Percentiles rank a stretch among this genome's conserved stretches.
Evolutionary conservation across 2,329 filamentous ascomycete genomes (phyloP).

Genomic region (Xylaria sp.): DNA sequence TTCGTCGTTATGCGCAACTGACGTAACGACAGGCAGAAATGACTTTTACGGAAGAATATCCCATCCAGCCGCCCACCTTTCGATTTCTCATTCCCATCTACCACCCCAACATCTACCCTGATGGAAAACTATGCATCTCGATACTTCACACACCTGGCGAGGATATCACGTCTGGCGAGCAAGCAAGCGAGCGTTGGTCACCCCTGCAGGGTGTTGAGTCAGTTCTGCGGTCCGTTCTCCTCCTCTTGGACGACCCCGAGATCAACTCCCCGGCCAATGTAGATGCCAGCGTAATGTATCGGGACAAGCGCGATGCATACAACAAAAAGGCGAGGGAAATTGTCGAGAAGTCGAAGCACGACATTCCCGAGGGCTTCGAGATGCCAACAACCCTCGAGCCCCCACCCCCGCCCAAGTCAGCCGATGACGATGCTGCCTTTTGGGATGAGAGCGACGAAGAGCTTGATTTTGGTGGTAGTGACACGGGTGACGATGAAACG

Average conservation of each 20-base stretch:
- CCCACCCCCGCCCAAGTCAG: conserved; percentile 64
- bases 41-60: conserved; percentile 87
- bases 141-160: conserved; percentile 93
- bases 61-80: conserved; percentile 87
- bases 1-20: not conserved
- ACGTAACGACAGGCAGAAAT: conserved; percentile 69
- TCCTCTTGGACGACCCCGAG: conserved; percentile 92
- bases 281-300: conserved; percentile 85
- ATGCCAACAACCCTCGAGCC: conserved; percentile 80
- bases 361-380: conserved; percentile 78
- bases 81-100: conserved; percentile 79
- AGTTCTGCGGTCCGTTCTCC: conserved; percentile 88
- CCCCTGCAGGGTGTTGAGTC: conserved; percentile 94
- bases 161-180: conserved; percentile 89
- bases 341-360: conserved; percentile 74
- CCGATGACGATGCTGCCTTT: conserved; percentile 78
- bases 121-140: conserved; percentile 93
- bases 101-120: conserved; percentile 92
- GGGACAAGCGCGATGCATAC: conserved; percentile 74
- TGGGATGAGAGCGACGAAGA: conserved; percentile 80
- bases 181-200: conserved; percentile 90
- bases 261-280: conserved; percentile 94
- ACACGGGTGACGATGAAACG: conserved; percentile 64
- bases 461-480: conserved; percentile 78
- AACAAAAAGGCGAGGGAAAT: conserved; percentile 71